A percentile compares a stretch with the other conserved stretches of the same genome.
phyloP scores from a whole-genome alignment of 1,284 basidiomycete species.

The Fomitopsis pinicola region DNA sequence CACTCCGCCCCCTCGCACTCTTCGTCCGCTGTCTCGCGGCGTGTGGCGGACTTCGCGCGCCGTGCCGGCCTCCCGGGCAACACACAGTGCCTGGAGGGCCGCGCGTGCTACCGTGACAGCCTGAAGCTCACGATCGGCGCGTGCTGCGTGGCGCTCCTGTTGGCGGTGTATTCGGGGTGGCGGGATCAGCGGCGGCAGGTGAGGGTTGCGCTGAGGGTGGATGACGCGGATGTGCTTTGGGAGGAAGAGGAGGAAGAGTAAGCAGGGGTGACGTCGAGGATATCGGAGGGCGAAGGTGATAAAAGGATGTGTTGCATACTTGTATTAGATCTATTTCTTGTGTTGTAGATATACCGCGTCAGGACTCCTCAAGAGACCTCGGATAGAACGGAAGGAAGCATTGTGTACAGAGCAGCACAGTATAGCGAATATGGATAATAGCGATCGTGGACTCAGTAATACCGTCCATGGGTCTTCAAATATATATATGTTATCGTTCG shows the following conservation, averaged over 20 bases:
- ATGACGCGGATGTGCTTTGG: conserved; percentile 21
- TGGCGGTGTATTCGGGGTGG: conserved; percentile 47
- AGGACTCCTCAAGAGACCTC: no score
- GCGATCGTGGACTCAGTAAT: no score
- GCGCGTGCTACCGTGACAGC: conserved; percentile 48
- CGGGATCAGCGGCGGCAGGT: conserved; percentile 35
- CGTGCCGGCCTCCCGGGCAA: conserved; percentile 26
- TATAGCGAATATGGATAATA: no score
- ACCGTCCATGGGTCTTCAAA: no score
- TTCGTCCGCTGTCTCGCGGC: not conserved
- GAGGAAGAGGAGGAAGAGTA: conserved; percentile 24
- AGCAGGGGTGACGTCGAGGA: not conserved
- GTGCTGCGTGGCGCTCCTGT: conserved; percentile 40
- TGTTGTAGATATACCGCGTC: no score
- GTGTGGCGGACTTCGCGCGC: not conserved
- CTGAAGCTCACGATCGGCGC: conserved; percentile 46
- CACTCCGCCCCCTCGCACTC: conserved; percentile 5
- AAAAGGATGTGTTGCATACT: no score
- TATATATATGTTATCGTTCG: no score
- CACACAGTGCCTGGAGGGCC: conserved; percentile 46
- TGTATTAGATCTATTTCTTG: no score
- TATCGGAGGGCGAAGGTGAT: no score
- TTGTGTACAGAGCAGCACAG: no score
- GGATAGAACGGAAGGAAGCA: no score
- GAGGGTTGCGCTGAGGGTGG: conserved; percentile 6